Percentiles rank a stretch among this genome's conserved stretches.
Evolutionary conservation across 805 yeast genomes (phyloP).

Genomic region (Dipodascus geniculatus): DNA sequence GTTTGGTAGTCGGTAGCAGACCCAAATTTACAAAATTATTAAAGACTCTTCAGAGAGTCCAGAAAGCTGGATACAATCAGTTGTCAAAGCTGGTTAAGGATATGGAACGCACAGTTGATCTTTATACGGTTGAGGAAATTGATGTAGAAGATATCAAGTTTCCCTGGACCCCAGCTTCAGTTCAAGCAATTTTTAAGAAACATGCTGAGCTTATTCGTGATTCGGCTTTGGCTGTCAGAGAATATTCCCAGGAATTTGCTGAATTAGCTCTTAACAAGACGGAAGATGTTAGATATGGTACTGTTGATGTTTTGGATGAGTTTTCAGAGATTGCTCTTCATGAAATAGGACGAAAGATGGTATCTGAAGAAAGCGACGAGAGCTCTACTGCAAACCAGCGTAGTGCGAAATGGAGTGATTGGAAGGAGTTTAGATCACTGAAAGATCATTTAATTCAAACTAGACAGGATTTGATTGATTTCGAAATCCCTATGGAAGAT

Average conservation of each 20-base stretch:
- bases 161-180: slow-evolving; percentile 7
- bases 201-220: slow-evolving; percentile 16
- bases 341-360: slow-evolving; percentile 32
- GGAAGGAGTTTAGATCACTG: slow-evolving; percentile 33
- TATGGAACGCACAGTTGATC: slow-evolving; percentile 5
- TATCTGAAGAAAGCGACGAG: slow-evolving; percentile 13
- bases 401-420: slow-evolving; percentile 19
- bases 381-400: slow-evolving; percentile 2
- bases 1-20: slow-evolving; percentile 8
- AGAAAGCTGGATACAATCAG: slow-evolving; percentile 7
- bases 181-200: slow-evolving; percentile 13
- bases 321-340: slow-evolving; percentile 35
- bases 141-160: slow-evolving; percentile 7
- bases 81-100: slow-evolving; percentile 9
- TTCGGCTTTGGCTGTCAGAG: slow-evolving; percentile 18
- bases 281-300: slow-evolving; percentile 18
- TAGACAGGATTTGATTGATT: slow-evolving; percentile 32
- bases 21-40: slow-evolving; percentile 18
- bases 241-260: slow-evolving; percentile 14
- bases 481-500: slow-evolving; percentile 28
- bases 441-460: slow-evolving; percentile 31
- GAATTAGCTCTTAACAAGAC: slow-evolving; percentile 12
- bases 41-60: slow-evolving; percentile 9
- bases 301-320: slow-evolving; percentile 38
- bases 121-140: slow-evolving; percentile 6